Base-by-base conservation (phyloP, 202 grass and related monocot species). In the Dendrocalamus latiflorus region DNA sequence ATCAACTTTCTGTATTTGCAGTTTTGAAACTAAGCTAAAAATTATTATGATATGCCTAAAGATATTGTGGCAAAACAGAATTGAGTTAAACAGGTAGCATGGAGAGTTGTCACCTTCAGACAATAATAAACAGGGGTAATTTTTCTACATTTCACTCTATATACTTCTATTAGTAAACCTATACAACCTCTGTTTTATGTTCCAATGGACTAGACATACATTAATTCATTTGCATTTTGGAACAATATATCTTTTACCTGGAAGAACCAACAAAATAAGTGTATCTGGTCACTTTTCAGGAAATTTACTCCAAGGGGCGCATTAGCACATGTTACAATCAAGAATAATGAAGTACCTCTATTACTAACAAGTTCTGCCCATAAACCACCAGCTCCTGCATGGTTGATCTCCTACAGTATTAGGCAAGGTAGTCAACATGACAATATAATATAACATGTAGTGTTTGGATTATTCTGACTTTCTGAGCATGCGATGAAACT, bases 291-390 rank as follows among this genome's bases (percentile, higher is more conserved):
- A 66, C 17, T 59, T 4, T 26, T 28, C 3, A 45, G 6, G 44
- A 3, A 26, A 24, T 55, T 42, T 6, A 34, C 16, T n/a, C 37
- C 51, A 30, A 58, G n/a, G 49, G 28, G 54, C 56, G 34, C 45
- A 62, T 14, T 9, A 83, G 16, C 45, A 51, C 39, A 12, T 71
- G 24, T 26, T 34, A 76, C n/a, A n/a, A n/a, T 24, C 36, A 77
- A 82, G 25, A 72, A 42, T 58, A 45, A 26, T 53, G 9, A 57
- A 41, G 11, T 65, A 93, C 93, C 93, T 95, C 90, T 87, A 21
- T 95, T 93, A 17, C 53, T 95, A 47, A 95, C 90, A 51, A 95
- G 90, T 22, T 95, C 93, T 9, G 93, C 93, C 90, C 93, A 91
- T 72, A 95, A 64, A 41, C 93, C 93, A 38, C 93, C 93, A 75